phyloP scores from a whole-genome alignment of 2,329 filamentous ascomycete genomes.

The Aspergillus sclerotialis region DNA sequence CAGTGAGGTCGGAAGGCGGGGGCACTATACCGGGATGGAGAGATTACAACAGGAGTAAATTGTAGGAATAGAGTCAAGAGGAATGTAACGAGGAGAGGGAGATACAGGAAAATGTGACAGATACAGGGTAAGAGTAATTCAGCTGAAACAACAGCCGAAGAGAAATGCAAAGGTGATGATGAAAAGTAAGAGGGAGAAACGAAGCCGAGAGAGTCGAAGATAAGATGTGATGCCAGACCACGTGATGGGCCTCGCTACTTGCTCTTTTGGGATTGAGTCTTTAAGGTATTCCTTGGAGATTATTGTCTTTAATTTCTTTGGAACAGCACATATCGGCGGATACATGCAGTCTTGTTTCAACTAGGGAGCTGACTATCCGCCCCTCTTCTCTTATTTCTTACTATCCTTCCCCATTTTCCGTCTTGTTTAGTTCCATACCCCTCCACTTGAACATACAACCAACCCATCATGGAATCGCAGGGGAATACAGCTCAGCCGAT shows the following conservation, averaged over 20 bases:
- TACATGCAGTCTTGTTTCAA: neutral
- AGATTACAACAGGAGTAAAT: constrained; percentile 1
- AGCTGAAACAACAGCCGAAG: constrained; percentile 1
- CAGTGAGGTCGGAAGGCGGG: constrained; percentile 6
- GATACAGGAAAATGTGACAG: neutral
- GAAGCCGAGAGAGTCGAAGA: constrained; percentile 6
- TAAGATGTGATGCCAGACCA: constrained; percentile 5
- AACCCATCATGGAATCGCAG: constrained; percentile 16
- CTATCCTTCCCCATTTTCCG: neutral
- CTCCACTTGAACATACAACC: neutral
- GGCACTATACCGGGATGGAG: constrained; percentile 9
- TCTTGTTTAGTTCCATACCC: neutral
- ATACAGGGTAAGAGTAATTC: constrained; percentile 1
- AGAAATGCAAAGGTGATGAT: constrained; percentile 3
- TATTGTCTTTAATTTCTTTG: too few relatives aligned
- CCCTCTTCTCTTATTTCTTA: neutral
- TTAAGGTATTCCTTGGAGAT: too few relatives aligned
- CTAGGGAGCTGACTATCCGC: neutral
- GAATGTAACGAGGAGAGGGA: neutral
- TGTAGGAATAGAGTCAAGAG: neutral
- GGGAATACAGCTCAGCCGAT: constrained; percentile 20
- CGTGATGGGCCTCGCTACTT: constrained; percentile 9
- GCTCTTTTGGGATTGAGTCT: too few relatives aligned
- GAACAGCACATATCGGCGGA: neutral
- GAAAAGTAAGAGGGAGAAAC: constrained; percentile 1